phyloP scores from a whole-genome alignment of 768 basidiomycete genomes.

The Calocera cornea region DNA sequence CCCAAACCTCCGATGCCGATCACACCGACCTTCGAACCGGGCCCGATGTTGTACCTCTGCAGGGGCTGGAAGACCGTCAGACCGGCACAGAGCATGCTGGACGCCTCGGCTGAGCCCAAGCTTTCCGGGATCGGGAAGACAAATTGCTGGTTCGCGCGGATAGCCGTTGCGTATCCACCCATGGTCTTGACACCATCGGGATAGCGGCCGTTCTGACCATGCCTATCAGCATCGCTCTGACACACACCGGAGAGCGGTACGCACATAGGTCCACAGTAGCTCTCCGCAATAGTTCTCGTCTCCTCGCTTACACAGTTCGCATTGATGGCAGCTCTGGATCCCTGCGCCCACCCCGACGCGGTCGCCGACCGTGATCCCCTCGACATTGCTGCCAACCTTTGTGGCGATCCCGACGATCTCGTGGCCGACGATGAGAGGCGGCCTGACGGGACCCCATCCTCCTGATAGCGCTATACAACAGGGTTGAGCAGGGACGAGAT shows the following conservation, averaged over 20 bases:
- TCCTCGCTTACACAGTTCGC: conserved; percentile 15
- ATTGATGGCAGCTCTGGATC: conserved; percentile 18
- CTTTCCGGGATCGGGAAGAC: conserved; percentile 28
- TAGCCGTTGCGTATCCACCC: conserved; percentile 10
- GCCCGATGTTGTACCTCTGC: conserved; percentile 23
- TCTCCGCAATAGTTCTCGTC: conserved; percentile 14
- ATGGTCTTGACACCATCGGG: background rate
- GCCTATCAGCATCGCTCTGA: background rate
- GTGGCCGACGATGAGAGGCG: conserved; percentile 16
- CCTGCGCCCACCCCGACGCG: conserved; percentile 31
- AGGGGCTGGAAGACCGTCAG: conserved; percentile 27
- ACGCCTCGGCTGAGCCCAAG: conserved; percentile 18
- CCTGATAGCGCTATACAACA: conserved; percentile 15
- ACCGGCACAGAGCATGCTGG: conserved; percentile 27
- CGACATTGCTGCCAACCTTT: conserved; percentile 25
- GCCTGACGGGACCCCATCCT: conserved; percentile 18
- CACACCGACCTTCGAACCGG: conserved; percentile 32
- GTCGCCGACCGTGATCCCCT: conserved; percentile 28
- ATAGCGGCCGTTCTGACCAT: background rate
- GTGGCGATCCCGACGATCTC: conserved; percentile 24
- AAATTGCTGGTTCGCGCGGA: conserved; percentile 18
- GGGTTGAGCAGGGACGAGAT: background rate
- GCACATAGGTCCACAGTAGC: background rate
- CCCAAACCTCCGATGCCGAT: conserved; percentile 31
- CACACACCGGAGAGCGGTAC: no score